Base-by-base conservation (phyloP, 2,329 filamentous ascomycete species). In the Phaeosphaeriaceae sp. region DNA sequence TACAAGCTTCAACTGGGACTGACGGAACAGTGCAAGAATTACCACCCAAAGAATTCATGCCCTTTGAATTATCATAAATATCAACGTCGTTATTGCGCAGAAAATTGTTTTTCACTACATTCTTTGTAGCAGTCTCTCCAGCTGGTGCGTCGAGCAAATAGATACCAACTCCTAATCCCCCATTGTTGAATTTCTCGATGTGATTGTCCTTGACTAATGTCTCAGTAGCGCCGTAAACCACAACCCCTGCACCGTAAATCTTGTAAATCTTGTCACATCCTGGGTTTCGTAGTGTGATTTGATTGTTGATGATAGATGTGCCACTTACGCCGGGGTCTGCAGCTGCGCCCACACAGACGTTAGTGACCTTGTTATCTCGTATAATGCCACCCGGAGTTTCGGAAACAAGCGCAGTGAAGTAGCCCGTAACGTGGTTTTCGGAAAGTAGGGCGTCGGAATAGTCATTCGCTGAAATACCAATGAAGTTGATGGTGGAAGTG, bases 391-490 rank as follows among this genome's bases (percentile, higher is more conserved):
- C 71, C 0, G 51, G 38, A 4, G 64, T 54, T 1, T 72, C 74
- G 53, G 43, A 13, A 7, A 33, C 32, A 12, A 46, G 43, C 11
- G n/a, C 43, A 4, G 35, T 40, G 23, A 46, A 46, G 35, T 46
- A 40, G n/a, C 35, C 35, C 9, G 33, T 30, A 15, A 46, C 21
- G 7, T 39, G 21, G 23, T 46, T 46, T 7, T 40, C 15, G 13
- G 35, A 26, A n/a, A 46, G 21, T 6, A 39, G 13, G 34, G 43
- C 43, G 17, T 38, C 20, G 1, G 34, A 17, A 12, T 46, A 40
- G 43, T 46, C 43, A 23, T 46, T 35, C 15, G 29, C 75, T 71
- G 1, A 76, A 62, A 71, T 72, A 52, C 73, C 75, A 20, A 75
- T 64, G 6, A 50, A 73, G 35, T 74, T 72, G 37, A 63, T 59